Base-by-base conservation (phyloP, 2,329 filamentous ascomycete species). In the Pyrenophora teres region DNA sequence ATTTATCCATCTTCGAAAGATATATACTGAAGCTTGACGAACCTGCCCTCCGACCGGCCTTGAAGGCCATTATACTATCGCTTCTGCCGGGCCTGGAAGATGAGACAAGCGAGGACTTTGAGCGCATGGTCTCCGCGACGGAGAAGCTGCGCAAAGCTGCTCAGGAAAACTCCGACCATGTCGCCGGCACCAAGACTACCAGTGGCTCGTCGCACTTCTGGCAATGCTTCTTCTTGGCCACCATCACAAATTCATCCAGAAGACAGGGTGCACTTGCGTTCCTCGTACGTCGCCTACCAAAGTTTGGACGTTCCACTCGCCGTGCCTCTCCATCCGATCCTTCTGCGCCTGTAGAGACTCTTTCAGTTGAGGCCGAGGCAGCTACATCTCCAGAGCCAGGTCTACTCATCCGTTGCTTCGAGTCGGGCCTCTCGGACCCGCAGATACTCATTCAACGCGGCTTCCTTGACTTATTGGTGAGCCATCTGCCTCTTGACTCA, bases 21-120 rank as follows among this genome's bases (percentile, higher is more conserved):
- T 84, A 95, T 70, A 85, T 99, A 46, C 77, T 96, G 21, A 81
- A 82, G 39, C 73, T 97, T 30, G 83, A 92, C 57, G 79, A 87
- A 27, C 80, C 81, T 50, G 83, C 88, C 6, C 79, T 99, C 39
- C 85, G 93, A 13, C 92, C 94, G 3, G 92, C 93, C 1, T 82
- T 97, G 75, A 97, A 96, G 73, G 89, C 92, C 6, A 84, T 97
- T 12, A 87, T 97, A 54, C 78, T 99, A 16, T 88, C 90, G n/a
- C 79, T 99, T 25, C 78, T 99, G 3, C 94, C 94, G 0, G 94
- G 92, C 0, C 76, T 99, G 2, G 94, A 99, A 73, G 94, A 99
- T 61, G 94, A 97, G 72, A 95, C 91, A 7, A 95, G 92, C 60
- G 94, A 99, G 70, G 95, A 99, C 70, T 99, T 97, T 72, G 93